A percentile compares a stretch with the other conserved stretches of the same genome.
Evolutionary conservation across 192 early-diverging fungal genomes (phyloP).

Genomic region (Tieghemiomyces parasiticus): DNA sequence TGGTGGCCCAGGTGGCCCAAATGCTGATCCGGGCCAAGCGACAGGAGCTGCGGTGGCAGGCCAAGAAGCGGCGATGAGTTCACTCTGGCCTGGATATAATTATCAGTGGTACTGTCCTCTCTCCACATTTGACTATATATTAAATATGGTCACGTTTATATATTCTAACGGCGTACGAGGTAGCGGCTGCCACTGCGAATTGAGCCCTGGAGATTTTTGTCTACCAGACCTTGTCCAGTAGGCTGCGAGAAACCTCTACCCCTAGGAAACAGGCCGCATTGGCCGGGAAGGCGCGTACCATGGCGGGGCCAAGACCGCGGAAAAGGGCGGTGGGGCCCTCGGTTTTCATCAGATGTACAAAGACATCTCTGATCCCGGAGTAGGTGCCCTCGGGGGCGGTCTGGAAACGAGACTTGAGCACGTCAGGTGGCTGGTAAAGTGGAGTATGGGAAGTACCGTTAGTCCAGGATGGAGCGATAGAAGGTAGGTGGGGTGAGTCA

Average conservation of each 20-base stretch:
- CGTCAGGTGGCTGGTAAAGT: slow-evolving; percentile 76
- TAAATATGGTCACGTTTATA: no score
- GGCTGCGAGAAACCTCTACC: slow-evolving; percentile 28
- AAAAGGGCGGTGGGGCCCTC: slow-evolving; percentile 52
- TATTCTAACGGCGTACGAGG: no score
- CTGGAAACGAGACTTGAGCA: slow-evolving; percentile 69
- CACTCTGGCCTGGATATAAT: no score
- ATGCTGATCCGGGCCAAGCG: slow-evolving; percentile 2
- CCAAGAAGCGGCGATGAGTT: no score
- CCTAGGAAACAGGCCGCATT: slow-evolving; percentile 73
- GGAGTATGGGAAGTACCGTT: no score
- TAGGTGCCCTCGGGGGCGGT: slow-evolving; percentile 39
- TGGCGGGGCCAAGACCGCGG: slow-evolving; percentile 68
- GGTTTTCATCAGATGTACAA: slow-evolving; percentile 34
- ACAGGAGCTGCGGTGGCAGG: neutral
- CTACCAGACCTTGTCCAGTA: slow-evolving; percentile 29
- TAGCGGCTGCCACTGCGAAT: no score
- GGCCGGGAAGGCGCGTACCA: slow-evolving; percentile 68
- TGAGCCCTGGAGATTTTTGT: no score
- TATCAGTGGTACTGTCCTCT: no score
- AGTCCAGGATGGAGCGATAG: no score
- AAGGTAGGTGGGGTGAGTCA: no score
- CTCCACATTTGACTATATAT: no score
- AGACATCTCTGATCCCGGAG: slow-evolving; percentile 29
- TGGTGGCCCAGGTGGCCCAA: neutral